Evolutionary conservation across 306 rosid genomes (phyloP), one percentile per base, ranked within the genome.

Genomic region (Mimosa bimucronata): DNA sequence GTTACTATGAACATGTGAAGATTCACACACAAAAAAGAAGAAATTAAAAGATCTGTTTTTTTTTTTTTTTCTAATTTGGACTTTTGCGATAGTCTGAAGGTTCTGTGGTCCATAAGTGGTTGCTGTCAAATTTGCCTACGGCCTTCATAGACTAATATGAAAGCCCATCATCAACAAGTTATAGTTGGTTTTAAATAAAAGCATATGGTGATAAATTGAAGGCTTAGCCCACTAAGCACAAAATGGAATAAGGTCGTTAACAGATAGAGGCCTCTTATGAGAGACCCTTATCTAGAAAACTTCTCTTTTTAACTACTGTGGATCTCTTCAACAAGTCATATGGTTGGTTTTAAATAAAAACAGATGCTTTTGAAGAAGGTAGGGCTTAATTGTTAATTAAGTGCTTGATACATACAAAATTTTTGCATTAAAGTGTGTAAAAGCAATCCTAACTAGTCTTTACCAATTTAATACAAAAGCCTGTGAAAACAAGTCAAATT

Each of bases 181-280:
- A 13, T 41, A 37, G 67, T 28, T 61, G 67, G 66, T 61, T 19
- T 40, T 31, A 9, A 21, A 69, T 11, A 5, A 37, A 2, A 23
- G 11, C 2, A 48, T 0, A 34, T 8, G 31, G 16, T 0, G 16
- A 21, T 0, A 16, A 16, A 31, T 16, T 14, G 25, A 8, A 73
- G 48, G 77, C 67, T 31, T 57, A 40, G 68, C 53, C 68, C 68
- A 37, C 23, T 74, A 30, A 57, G 68, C n/a, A 42, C 46, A 70
- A 25, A 38, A 66, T 19, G 13, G 48, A n/a, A 66, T 66, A 3
- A 66, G 18, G 29, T 38, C 18, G 34, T 34, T 0, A 66, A 66
- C 25, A 66, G 11, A 66, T 3, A 19, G 3, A 66, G 45, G 26
- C 26, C 28, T 66, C 14, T 66, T 66, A 19, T 9, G 44, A 65